phyloP scores from a whole-genome alignment of 768 basidiomycete genomes.

The Candolleomyces efflorescens region DNA sequence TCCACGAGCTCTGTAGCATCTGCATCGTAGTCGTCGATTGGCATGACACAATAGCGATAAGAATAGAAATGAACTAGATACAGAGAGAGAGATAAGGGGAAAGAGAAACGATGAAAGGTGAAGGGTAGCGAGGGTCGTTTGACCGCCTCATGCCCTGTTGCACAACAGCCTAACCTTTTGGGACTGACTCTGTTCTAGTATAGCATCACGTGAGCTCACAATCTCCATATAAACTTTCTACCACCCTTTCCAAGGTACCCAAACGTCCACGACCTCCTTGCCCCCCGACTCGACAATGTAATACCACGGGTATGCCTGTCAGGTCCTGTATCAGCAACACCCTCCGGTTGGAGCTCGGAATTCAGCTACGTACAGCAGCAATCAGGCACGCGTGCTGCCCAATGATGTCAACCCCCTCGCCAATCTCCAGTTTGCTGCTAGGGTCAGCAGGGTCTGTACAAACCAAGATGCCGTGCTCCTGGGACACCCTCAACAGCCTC shows the following conservation, averaged over 20 bases:
- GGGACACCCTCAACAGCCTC: conserved; percentile 61
- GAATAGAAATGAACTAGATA: conserved; percentile 12
- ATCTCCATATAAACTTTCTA: conserved; percentile 30
- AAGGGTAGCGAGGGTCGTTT: background rate
- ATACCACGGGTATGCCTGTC: conserved; percentile 72
- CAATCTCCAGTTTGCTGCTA: conserved; percentile 35
- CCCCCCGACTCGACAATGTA: conserved; percentile 71
- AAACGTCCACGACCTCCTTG: conserved; percentile 66
- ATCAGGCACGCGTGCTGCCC: conserved; percentile 87
- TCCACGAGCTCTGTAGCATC: conserved; percentile 92
- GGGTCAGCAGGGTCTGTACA: conserved; percentile 22
- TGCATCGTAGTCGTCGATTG: conserved; percentile 60
- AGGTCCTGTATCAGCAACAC: background rate
- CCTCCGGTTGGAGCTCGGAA: background rate
- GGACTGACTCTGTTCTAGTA: background rate
- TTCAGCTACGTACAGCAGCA: conserved; percentile 43
- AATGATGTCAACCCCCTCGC: conserved; percentile 69
- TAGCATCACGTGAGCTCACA: background rate
- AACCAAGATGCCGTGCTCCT: conserved; percentile 76
- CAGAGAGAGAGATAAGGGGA: conserved; percentile 12
- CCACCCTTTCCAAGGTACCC: conserved; percentile 94
- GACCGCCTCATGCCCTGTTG: conserved; percentile 7
- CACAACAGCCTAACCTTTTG: background rate
- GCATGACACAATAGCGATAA: conserved; percentile 39
- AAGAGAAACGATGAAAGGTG: conserved; percentile 11